Evolutionary conservation across 306 rosid species (phyloP).

Genomic region (Heteromeles arbutifolia): DNA sequence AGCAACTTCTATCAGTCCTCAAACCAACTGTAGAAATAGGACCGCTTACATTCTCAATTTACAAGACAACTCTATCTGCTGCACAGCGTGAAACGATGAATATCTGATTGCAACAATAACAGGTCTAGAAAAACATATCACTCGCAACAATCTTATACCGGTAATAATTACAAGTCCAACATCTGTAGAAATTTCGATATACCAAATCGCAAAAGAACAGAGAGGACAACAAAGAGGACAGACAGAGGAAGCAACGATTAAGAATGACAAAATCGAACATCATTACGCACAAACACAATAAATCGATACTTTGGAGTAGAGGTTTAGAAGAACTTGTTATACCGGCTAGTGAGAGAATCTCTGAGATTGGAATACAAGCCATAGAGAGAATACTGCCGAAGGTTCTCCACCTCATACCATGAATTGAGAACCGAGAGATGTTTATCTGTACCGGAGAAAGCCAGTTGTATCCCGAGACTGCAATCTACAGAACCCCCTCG

Average conservation of each 20-base stretch:
- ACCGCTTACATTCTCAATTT: neutral
- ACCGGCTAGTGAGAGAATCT: constrained; percentile 58
- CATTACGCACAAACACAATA: neutral
- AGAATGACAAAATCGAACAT: neutral
- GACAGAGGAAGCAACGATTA: neutral
- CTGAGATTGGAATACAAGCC: constrained; percentile 56
- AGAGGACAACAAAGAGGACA: neutral
- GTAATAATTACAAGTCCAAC: neutral
- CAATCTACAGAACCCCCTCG: constrained; percentile 65
- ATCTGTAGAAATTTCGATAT: neutral
- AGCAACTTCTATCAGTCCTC: neutral
- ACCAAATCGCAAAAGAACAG: neutral
- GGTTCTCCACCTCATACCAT: constrained; percentile 69
- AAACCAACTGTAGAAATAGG: neutral
- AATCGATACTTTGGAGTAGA: neutral
- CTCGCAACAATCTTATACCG: neutral
- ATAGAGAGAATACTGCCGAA: constrained; percentile 61
- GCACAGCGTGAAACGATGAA: neutral
- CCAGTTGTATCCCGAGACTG: constrained; percentile 58
- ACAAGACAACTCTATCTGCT: neutral
- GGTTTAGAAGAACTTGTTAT: constrained; percentile 40
- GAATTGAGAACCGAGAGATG: constrained; percentile 58
- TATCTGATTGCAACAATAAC: neutral
- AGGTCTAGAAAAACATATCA: neutral
- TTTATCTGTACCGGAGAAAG: constrained; percentile 69